phyloP scores from a whole-genome alignment of 257 asterid genomes.

The Penstemon barbatus region DNA sequence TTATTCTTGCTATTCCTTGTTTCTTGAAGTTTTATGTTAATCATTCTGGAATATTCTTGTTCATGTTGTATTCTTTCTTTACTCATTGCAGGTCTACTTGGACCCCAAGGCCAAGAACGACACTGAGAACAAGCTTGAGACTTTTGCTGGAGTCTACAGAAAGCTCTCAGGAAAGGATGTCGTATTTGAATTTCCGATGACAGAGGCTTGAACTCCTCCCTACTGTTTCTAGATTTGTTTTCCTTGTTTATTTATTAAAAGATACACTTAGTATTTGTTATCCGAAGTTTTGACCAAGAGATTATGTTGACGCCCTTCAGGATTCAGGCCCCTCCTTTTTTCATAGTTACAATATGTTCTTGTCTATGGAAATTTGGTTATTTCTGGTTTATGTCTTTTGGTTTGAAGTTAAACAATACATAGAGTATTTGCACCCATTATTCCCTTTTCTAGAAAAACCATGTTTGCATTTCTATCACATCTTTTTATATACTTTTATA shows the following conservation, averaged over 20 bases:
- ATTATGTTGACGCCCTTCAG: neutral
- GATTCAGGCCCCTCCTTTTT: conserved; percentile 7
- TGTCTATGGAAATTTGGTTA: neutral
- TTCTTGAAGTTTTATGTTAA: neutral
- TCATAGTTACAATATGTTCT: conserved; percentile 7
- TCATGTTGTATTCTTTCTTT: neutral
- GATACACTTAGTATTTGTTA: neutral
- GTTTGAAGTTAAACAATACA: neutral
- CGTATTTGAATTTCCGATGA: conserved; percentile 40
- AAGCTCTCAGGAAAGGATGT: conserved; percentile 55
- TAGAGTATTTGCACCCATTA: neutral
- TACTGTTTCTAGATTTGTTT: neutral
- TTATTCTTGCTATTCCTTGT: neutral
- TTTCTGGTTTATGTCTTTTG: neutral
- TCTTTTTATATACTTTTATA: too few species aligned
- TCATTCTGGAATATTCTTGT: too few species aligned
- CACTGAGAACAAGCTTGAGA: conserved; percentile 42
- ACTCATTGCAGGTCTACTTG: conserved; percentile 21
- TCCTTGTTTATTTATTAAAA: neutral
- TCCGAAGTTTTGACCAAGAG: conserved; percentile 11
- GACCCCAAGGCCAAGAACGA: conserved; percentile 32
- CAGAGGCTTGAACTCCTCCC: neutral
- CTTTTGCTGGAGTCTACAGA: conserved; percentile 47
- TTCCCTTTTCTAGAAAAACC: too few species aligned
- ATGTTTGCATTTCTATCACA: too few species aligned